These are phyloP conservation scores for Marchantia polymorpha DNA, from an alignment of 225 moss, liverwort and hornwort species.

Conservation along the genomic window DNA sequence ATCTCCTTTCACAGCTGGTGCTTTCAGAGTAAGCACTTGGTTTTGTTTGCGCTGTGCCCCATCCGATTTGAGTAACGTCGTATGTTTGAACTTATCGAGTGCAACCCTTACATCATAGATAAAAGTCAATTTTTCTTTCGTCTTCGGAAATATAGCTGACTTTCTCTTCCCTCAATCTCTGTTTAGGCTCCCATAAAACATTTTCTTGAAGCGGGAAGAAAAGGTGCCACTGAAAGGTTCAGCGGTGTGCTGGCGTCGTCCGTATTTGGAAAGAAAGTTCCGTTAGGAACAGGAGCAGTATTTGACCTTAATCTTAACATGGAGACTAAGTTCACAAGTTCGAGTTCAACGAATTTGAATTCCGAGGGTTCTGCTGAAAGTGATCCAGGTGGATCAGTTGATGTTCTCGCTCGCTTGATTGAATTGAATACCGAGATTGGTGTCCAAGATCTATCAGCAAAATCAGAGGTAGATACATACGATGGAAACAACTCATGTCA, in stretches of 20 bases:
- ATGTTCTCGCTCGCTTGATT: background rate
- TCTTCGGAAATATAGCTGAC: background rate
- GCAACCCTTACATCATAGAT: background rate
- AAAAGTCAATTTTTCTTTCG: background rate
- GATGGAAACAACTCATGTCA: background rate
- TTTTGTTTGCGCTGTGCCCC: background rate
- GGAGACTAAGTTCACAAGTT: background rate
- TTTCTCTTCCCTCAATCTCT: background rate
- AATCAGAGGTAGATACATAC: background rate
- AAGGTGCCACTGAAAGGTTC: slow-evolving; percentile 59
- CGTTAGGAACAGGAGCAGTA: slow-evolving; percentile 62
- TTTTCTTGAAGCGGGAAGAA: slow-evolving; percentile 71
- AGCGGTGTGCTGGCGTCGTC: slow-evolving; percentile 67
- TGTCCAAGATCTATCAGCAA: background rate
- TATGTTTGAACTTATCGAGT: background rate
- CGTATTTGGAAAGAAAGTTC: slow-evolving; percentile 84
- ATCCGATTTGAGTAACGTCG: slow-evolving; percentile 2
- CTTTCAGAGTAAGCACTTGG: slow-evolving; percentile 55
- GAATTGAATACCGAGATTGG: background rate
- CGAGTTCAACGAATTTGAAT: no score
- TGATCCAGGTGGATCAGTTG: background rate
- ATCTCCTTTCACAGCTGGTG: slow-evolving; percentile 80
- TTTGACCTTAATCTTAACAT: slow-evolving; percentile 50
- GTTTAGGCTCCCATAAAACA: slow-evolving; percentile 78
- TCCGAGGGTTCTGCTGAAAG: background rate